Conservation (phyloP, 495 filamentous ascomycete species). For the Xylaria palmicola region DNA sequence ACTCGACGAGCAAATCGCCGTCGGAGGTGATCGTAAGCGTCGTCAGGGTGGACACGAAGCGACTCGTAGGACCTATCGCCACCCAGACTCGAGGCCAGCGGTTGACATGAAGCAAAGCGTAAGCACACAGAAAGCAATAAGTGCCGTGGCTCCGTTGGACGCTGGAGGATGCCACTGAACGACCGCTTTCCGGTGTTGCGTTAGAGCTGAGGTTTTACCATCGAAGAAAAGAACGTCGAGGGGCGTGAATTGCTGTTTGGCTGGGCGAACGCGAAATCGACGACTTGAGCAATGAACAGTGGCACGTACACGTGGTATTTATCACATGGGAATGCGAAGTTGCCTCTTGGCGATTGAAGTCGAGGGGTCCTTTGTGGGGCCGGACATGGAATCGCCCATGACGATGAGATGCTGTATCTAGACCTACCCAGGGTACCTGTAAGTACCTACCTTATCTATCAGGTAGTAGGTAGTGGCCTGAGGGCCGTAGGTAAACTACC, state of each 20-base stretch:
- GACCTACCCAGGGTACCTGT: neutral
- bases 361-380: neutral
- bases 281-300: neutral
- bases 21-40: neutral
- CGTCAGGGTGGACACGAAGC: neutral
- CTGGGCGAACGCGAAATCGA: neutral
- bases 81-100: neutral
- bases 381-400: too few species aligned
- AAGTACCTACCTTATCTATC: neutral
- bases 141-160: neutral
- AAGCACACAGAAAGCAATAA: neutral
- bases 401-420: too few species aligned
- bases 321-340: slow-evolving; percentile 10
- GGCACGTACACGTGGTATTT: slow-evolving; percentile 12
- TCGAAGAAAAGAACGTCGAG: neutral
- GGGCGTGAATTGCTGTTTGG: neutral
- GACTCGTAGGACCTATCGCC: neutral
- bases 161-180: neutral
- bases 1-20: neutral
- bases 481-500: too few species aligned
- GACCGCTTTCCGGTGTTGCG: neutral
- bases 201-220: slow-evolving; percentile 1
- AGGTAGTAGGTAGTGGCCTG: too few species aligned
- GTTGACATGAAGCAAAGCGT: neutral
- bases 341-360: neutral